Evolutionary conservation across 768 basidiomycete species (phyloP), one percentile per base, ranked within the genome.

Genomic region (Agrocybe praecox): DNA sequence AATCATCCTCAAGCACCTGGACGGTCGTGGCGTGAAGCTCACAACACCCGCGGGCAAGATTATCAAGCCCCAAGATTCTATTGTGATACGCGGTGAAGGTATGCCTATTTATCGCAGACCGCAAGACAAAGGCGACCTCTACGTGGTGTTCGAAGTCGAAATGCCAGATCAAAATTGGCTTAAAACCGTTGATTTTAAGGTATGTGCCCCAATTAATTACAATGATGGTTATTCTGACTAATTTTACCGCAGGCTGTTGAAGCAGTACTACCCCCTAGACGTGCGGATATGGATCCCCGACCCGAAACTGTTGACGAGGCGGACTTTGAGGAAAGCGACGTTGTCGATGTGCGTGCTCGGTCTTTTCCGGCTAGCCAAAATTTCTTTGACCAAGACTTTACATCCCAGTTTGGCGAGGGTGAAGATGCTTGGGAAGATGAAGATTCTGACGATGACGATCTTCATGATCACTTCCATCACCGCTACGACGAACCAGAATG

Each of bases 21-120:
- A 99, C 67, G 95, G 95, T 10, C 85, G 94, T 14, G 94, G 94
- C n/a, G 80, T 98, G 50, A 85, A 84, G 34, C 83, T 97, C 12
- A 74, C 85, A 0, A 88, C 84, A 61, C 91, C 91, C 5, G 79
- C 83, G 0, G 86, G 88, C 8, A 90, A 88, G 69, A 84, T 95
- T 24, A 82, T 96, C 66, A 84, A 86, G 58, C 80, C 86, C 3
- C 86, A 86, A 11, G 86, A 89, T 60, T 84, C 86, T 19, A 90
- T 95, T 57, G 77, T 89, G 17, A 65, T 97, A 34, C 81, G 85
- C 2, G 88, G 87, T 11, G 95, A 98, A 72, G 96, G 96, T 36
- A 96, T 98, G 94, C 94, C 95, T 1, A 70, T 84, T 12, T 79
- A 86, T 72, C 88, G 87, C 63, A 77, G 77, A 12, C 75, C 85